phyloP scores from a whole-genome alignment of 345 rosid genomes.

The Linum trigynum region DNA sequence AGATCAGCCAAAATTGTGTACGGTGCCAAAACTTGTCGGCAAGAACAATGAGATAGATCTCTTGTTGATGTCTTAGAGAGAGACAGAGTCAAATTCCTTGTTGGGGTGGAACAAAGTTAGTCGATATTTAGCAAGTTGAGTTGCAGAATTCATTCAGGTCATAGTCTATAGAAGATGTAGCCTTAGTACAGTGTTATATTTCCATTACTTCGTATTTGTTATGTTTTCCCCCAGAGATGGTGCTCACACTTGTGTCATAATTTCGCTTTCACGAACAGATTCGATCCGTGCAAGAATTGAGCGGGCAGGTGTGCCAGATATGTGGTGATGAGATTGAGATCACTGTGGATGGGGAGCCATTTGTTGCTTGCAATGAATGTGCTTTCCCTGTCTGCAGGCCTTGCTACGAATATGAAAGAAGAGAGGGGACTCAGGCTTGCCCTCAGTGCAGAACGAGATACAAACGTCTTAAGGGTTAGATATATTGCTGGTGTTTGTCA shows the following conservation, averaged over 20 bases:
- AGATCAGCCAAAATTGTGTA: neutral
- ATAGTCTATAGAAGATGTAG: too few species aligned
- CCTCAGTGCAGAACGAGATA: conserved; percentile 7
- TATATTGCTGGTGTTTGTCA: neutral
- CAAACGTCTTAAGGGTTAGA: conserved; percentile 1
- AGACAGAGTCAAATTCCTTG: too few species aligned
- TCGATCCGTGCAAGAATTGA: neutral
- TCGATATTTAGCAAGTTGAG: neutral
- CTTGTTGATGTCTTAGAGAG: too few species aligned
- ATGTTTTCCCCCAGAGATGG: neutral
- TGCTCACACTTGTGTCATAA: neutral
- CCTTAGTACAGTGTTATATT: too few species aligned
- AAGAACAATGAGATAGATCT: too few species aligned
- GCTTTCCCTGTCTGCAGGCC: conserved; percentile 7
- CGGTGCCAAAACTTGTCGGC: neutral
- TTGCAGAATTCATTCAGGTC: neutral
- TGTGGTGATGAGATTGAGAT: conserved; percentile 5
- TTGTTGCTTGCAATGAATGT: conserved; percentile 7
- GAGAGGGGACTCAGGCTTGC: conserved; percentile 5
- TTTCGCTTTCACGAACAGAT: neutral
- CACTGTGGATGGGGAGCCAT: conserved; percentile 1
- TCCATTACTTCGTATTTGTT: too few species aligned
- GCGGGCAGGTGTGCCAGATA: conserved; percentile 1
- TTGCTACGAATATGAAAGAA: conserved; percentile 5
- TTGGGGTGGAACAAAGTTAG: too few species aligned